Evolutionary conservation across 164 flowering plant species (phyloP).

Genomic region (Saururus chinensis): DNA sequence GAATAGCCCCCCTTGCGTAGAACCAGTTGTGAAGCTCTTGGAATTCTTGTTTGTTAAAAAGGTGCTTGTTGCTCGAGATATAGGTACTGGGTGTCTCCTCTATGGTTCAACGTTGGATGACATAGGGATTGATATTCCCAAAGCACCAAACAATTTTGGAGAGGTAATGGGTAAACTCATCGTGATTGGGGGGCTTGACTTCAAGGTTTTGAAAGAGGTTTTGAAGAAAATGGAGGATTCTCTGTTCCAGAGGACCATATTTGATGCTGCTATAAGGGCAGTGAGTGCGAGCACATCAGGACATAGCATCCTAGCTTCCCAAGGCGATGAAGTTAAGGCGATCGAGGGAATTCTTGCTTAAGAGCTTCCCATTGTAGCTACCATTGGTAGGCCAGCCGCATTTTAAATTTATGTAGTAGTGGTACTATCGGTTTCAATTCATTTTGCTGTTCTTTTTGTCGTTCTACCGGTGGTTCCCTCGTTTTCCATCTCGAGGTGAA

Average conservation of each 20-base stretch:
- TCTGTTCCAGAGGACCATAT: conserved; percentile 29
- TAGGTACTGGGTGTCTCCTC: conserved; percentile 53
- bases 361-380: neutral
- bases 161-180: conserved; percentile 54
- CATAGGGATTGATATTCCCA: conserved; percentile 75
- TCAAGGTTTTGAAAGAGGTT: conserved; percentile 50
- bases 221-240: conserved; percentile 53
- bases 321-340: conserved; percentile 46
- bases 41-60: conserved; percentile 42
- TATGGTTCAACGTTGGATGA: conserved; percentile 67
- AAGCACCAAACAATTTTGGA: conserved; percentile 76
- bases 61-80: conserved; percentile 39
- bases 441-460: neutral
- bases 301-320: conserved; percentile 38
- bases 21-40: conserved; percentile 50
- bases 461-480: neutral
- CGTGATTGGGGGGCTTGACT: conserved; percentile 42
- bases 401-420: conserved; percentile 12
- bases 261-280: conserved; percentile 32
- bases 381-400: neutral
- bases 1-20: conserved; percentile 58
- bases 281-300: conserved; percentile 32
- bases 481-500: conserved; percentile 10
- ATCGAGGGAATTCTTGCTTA: conserved; percentile 40
- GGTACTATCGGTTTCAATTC: neutral